Evolutionary conservation across 345 rosid genomes (phyloP).

Genomic region (Rubroshorea leprosula): DNA sequence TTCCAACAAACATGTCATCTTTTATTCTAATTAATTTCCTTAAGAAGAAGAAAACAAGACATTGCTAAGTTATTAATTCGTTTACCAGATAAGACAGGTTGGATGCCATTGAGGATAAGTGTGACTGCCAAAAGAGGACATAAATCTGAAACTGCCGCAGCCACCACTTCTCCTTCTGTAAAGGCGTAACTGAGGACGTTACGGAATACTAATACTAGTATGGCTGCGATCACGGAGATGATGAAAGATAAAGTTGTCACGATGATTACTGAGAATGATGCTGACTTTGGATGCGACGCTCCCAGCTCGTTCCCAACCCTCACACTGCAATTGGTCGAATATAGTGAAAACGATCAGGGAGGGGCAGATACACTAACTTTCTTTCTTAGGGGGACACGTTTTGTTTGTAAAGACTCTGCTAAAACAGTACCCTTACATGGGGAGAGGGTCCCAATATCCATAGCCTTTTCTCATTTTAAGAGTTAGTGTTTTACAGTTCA

Average conservation of each 20-base stretch:
- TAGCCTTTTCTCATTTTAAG: too few relatives aligned
- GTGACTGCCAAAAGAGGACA: constrained; percentile 59
- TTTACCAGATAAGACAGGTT: constrained; percentile 73
- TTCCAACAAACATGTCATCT: too few relatives aligned
- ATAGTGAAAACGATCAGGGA: too few relatives aligned
- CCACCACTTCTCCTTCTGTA: constrained; percentile 57
- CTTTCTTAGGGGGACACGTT: too few relatives aligned
- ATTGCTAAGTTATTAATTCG: too few relatives aligned
- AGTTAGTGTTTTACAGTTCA: too few relatives aligned
- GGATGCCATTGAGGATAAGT: constrained; percentile 59
- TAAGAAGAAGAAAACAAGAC: not conserved
- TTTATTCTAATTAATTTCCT: too few relatives aligned
- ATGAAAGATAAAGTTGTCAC: constrained; percentile 41
- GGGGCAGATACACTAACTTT: too few relatives aligned
- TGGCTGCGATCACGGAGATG: constrained; percentile 35
- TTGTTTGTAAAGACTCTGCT: too few relatives aligned
- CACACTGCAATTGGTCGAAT: too few relatives aligned
- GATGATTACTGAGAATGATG: constrained; percentile 49
- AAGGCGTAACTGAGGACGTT: constrained; percentile 51
- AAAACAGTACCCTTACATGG: too few relatives aligned
- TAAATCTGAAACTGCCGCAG: constrained; percentile 63
- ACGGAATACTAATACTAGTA: constrained; percentile 27
- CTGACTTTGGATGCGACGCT: constrained; percentile 65
- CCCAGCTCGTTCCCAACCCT: constrained; percentile 83
- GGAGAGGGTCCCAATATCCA: too few relatives aligned